Evolutionary conservation across 106 monocot species (phyloP), one percentile per base, ranked within the genome.

Genomic region (Dioscorea dumetorum): DNA sequence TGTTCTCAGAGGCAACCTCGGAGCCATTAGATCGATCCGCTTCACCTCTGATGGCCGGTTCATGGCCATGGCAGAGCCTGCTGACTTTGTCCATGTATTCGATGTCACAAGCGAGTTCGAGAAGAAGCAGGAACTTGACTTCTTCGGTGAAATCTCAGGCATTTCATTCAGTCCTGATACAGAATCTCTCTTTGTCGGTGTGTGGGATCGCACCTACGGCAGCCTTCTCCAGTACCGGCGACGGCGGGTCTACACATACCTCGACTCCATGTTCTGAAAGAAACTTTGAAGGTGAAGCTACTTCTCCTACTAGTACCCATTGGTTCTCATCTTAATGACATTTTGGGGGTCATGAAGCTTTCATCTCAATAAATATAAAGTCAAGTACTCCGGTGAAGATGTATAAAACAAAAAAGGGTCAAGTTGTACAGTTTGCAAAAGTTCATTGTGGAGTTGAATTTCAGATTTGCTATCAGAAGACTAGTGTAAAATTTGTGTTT

Each of bases 21-120:
- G 82, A 12, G 82, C 82, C 2, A 73, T 82, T 41, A 63, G 78
- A 22, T 76, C 76, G 1, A 66, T 82, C 14, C 71, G 72, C 24
- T 82, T 74, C 66, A 60, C 82, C 2, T 77, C 78, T 5, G 82
- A 82, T 58, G 82, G 82, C 6, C 63, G 32, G 64, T 82, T 74
- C 69, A 70, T 82, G 82, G 73, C 74, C 8, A 70, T 77, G 63
- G 77, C 82, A 4, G 82, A 82, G 33, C 78, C 82, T 22, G 82
- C 82, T 16, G 82, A 82, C 23, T 82, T 82, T 70, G 77, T 82
- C 20, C 82, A 82, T 57, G 53, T 82, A 6, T 82, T 57, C 31
- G 69, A 78, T 19, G 61, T 68, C 11, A 22, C 12, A 22, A 58
- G 64, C 32, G 81, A 49, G 14, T 81, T 72, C 49, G 62, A 66